Evolutionary conservation across 2,329 filamentous ascomycete genomes (phyloP), one percentile per base, ranked within the genome.

Genomic region (Hypoxylon rubiginosum): DNA sequence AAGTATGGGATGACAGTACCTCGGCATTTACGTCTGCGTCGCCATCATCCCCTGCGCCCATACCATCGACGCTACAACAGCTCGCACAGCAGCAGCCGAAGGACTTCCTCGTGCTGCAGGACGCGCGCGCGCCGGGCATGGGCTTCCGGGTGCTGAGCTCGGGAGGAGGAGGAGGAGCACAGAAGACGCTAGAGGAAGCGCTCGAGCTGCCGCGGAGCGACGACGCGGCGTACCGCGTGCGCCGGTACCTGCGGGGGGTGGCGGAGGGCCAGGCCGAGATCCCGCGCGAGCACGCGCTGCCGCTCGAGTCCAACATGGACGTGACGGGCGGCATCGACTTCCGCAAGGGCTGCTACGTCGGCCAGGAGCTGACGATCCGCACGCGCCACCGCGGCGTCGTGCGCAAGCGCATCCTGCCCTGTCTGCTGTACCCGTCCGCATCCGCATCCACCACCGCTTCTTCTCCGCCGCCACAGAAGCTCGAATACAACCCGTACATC

Each of bases 351-450:
- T 99, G 96, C 81, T 99, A 99, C 79, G 89, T 98, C 7, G 96
- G 96, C 0, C 96, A 99, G 80, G 96, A 99, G 79, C 86, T 99
- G 69, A 98, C 96, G 1, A 97, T 98, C 70, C 91, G 96, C 45
- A 99, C 96, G 1, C 91, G 94, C 77, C 96, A 99, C 80, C 94
- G 92, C 11, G 96, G 96, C 21, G 93, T 99, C 15, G 93, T 99
- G 43, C 86, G 96, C 66, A 97, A 97, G 84, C 87, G 96, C 53
- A 88, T 98, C 53, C 79, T 99, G 56, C 96, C 96, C 0, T 90
- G 95, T 34, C 81, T 91, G 69, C 75, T 97, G 15, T 96, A 95
- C 6, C 53, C 66, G 0, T 41, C 61, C 1, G 32, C 57, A 11
- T 24, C 59, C 2, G n/a, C n/a, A n/a, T n/a, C n/a, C n/a, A n/a